A percentile compares a stretch with the other conserved stretches of the same genome.
Evolutionary conservation across 768 basidiomycete genomes (phyloP).

Genomic region (Lactarius vividus): DNA sequence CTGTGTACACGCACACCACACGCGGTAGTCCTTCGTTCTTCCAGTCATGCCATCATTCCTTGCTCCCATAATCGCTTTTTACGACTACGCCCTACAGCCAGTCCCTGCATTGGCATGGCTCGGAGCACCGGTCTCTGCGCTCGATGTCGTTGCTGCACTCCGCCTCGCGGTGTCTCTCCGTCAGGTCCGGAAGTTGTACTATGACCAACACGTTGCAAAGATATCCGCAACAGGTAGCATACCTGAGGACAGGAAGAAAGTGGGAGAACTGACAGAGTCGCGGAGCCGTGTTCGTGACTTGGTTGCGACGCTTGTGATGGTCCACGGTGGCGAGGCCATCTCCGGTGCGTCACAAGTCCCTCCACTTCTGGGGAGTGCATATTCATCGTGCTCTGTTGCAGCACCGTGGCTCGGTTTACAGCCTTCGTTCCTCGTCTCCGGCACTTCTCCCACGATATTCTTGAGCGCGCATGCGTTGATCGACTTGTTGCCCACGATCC

Average conservation of each 20-base stretch:
- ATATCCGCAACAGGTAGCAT: background rate
- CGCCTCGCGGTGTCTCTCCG: conserved; percentile 25
- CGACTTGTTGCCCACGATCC: conserved; percentile 23
- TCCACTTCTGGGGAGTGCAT: background rate
- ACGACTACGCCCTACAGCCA: conserved; percentile 22
- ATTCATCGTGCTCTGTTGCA: background rate
- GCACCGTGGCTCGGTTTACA: conserved; percentile 27
- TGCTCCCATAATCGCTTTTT: conserved; percentile 21
- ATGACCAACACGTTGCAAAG: conserved; percentile 13
- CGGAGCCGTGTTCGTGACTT: conserved; percentile 26
- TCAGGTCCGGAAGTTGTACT: conserved; percentile 17
- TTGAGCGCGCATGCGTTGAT: conserved; percentile 20
- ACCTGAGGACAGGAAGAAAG: conserved; percentile 5
- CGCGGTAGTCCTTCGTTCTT: background rate
- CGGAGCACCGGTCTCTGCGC: conserved; percentile 20
- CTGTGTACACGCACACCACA: background rate
- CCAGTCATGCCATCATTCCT: conserved; percentile 22
- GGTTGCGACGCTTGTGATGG: conserved; percentile 26
- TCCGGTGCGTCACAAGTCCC: conserved; percentile 18
- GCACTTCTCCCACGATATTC: conserved; percentile 10
- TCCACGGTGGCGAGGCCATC: conserved; percentile 28
- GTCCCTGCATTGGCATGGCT: conserved; percentile 18
- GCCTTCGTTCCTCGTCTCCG: conserved; percentile 27
- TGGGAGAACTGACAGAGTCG: background rate
- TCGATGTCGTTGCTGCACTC: conserved; percentile 25